Base-by-base conservation (phyloP, 169 alveolate genomes). In the Hepatocystis sp. region DNA sequence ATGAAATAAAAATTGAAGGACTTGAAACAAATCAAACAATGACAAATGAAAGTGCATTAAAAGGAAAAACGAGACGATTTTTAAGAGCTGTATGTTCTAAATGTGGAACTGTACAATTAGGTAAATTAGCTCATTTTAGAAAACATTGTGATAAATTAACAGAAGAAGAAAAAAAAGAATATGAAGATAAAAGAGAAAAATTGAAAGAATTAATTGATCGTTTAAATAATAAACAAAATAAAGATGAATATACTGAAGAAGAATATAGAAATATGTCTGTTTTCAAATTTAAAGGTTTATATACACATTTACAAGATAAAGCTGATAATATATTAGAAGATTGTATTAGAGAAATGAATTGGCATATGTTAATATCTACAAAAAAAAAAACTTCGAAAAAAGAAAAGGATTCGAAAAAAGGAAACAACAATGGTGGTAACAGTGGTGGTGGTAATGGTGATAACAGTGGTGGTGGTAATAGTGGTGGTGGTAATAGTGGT, bases 111-210 rank as follows among this genome's bases (percentile, higher is more conserved):
- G 86, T 81, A 5, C 71, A 66, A 17, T 51, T 90, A 13, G 92
- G 92, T 21, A 86, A 90, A 42, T 52, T 81, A n/a, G 90, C 92
- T 7, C 96, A 93, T 64, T 67, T 85, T 23, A 71, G 96, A 30
- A 66, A 92, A 15, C 95, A 91, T 84, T 93, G 96, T 55, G 95
- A 93, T 19, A 49, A 84, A 15, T 49, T 93, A 64, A 61, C 88
- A 13, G 92, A 81, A 17, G 95, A 91, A 42, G 95, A 93, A 66
- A 58, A 67, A 78, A 44, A 68, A 44, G 95, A 93, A 65, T 93
- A 93, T 66, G 86, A 85, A 11, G 91, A 89, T 23, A 78, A 95
- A 30, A 64, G 93, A 42, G 91, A 66, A 60, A 60, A 67, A 49
- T 32, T 66, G 32, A 65, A 66, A 13, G 64, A 84, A 17, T 36